These are phyloP conservation scores for Millerozyma acaciae DNA, from an alignment of 805 yeast species.

Conservation along the genomic window DNA sequence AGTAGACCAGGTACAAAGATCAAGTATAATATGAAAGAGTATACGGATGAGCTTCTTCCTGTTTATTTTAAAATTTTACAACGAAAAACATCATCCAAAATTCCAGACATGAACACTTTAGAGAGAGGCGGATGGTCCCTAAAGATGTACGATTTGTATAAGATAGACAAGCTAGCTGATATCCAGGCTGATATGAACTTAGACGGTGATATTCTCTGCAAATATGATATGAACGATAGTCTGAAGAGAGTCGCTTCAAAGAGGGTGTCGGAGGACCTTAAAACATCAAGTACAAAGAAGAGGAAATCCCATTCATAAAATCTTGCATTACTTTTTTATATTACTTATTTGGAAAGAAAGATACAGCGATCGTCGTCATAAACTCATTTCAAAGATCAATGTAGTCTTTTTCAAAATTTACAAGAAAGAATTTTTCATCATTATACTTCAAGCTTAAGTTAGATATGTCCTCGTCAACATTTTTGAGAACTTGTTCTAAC, in stretches of 20 bases:
- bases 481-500: constrained; percentile 28
- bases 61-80: constrained; percentile 14
- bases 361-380: too few species aligned
- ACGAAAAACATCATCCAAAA: background rate
- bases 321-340: too few species aligned
- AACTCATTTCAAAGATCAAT: constrained; percentile 17
- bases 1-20: constrained; percentile 24
- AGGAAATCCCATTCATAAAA: too few species aligned
- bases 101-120: constrained; percentile 12
- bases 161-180: constrained; percentile 21
- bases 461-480: constrained; percentile 28
- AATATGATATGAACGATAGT: too few species aligned
- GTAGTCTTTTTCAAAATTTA: constrained; percentile 36
- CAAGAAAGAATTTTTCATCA: constrained; percentile 33
- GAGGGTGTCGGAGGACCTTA: background rate
- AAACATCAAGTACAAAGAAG: too few species aligned
- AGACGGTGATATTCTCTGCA: constrained; percentile 7
- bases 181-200: constrained; percentile 19
- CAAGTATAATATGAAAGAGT: constrained; percentile 42
- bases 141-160: constrained; percentile 25
- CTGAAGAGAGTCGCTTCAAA: too few species aligned
- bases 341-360: too few species aligned
- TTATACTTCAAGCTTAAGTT: constrained; percentile 23
- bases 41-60: constrained; percentile 31
- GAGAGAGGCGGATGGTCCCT: constrained; percentile 39